Evolutionary conservation across 2,329 filamentous ascomycete genomes (phyloP).

Genomic region (Didymella glomerata): DNA sequence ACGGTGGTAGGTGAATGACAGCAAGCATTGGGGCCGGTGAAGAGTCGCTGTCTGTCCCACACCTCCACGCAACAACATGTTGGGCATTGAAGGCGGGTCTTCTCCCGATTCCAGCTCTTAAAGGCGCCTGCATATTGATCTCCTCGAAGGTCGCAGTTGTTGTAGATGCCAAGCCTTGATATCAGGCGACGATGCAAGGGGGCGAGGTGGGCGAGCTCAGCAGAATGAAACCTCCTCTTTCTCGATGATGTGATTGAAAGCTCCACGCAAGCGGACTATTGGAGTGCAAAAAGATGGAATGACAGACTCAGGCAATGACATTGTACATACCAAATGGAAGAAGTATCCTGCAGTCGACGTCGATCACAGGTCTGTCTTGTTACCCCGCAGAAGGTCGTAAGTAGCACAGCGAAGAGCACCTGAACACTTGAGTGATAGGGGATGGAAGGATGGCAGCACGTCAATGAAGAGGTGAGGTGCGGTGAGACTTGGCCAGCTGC

Average conservation of each 20-base stretch:
- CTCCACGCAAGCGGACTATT: background rate
- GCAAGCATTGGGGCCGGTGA: conserved; percentile 10
- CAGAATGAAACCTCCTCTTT: background rate
- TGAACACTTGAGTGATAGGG: conserved; percentile 14
- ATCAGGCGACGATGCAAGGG: conserved; percentile 5
- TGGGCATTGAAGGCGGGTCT: background rate
- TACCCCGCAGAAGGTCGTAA: conserved; percentile 20
- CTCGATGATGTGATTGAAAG: background rate
- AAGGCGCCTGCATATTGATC: background rate
- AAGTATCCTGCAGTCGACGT: conserved; percentile 1
- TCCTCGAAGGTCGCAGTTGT: background rate
- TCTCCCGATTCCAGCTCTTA: background rate
- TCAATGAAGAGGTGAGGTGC: conserved; percentile 33
- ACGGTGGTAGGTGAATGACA: conserved; percentile 27
- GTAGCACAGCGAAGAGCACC: conserved; percentile 20
- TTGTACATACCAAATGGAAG: conserved; percentile 7
- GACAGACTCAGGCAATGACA: background rate
- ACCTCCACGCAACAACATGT: background rate
- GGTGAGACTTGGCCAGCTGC: conserved; percentile 30
- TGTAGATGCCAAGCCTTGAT: conserved; percentile 4
- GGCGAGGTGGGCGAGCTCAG: background rate
- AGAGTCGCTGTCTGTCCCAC: background rate
- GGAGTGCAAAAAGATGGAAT: background rate
- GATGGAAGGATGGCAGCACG: conserved; percentile 21
- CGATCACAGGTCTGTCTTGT: conserved; percentile 4